Evolutionary conservation across 2,329 filamentous ascomycete genomes (phyloP).

Genomic region (Aspergillus caelatus): DNA sequence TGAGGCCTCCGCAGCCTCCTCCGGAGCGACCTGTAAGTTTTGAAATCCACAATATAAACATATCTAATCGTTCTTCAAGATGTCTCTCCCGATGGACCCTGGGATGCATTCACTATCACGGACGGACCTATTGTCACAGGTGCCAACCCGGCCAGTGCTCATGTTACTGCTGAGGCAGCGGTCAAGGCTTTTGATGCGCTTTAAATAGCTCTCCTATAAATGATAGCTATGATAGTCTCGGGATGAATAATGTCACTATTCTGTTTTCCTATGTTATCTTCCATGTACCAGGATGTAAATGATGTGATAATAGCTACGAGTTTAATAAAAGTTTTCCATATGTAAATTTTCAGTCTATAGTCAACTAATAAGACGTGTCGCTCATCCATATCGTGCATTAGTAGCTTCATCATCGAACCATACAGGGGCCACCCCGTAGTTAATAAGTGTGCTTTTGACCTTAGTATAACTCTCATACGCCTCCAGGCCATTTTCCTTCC

Average conservation of each 20-base stretch:
- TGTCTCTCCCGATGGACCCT: conserved; percentile 7
- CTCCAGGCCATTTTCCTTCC: conserved; percentile 72
- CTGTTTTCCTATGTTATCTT: neutral
- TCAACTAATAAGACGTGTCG: neutral
- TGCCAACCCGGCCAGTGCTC: conserved; percentile 38
- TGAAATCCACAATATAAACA: neutral
- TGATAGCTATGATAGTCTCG: neutral
- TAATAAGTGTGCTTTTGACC: conserved; percentile 52
- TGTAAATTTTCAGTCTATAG: too few relatives aligned
- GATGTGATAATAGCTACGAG: neutral
- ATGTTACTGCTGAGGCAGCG: conserved; percentile 34
- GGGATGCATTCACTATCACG: conserved; percentile 28
- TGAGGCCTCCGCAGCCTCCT: conserved; percentile 31
- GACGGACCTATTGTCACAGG: conserved; percentile 43
- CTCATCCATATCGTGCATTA: conserved; percentile 63
- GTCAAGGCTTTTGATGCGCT: conserved; percentile 30
- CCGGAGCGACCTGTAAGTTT: conserved; percentile 36
- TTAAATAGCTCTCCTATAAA: neutral
- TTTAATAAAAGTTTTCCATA: neutral
- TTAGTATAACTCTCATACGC: conserved; percentile 62
- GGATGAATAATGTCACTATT: neutral
- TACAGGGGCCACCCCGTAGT: conserved; percentile 66
- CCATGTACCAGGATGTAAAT: neutral
- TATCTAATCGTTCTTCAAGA: neutral
- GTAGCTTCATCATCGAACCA: conserved; percentile 67